Conservation (phyloP, 1,284 basidiomycete species). For the Ganoderma lingzhi region DNA sequence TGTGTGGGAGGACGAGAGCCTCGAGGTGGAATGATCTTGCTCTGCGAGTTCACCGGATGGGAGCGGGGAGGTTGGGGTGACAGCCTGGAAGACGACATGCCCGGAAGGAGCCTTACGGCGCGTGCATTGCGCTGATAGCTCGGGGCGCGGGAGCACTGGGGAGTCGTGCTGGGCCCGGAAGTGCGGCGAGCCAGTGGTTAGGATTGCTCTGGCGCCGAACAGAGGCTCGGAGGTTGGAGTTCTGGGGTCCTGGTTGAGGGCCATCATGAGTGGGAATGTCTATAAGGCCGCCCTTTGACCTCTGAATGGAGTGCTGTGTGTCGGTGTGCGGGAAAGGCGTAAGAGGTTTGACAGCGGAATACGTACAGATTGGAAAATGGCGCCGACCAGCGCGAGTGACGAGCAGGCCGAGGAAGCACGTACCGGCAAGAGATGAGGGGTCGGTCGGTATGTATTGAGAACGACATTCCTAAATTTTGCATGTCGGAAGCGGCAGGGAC, state of each 20-base stretch:
- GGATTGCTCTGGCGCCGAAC: background rate
- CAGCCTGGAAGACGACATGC: constrained; percentile 8
- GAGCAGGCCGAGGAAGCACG: constrained; percentile 1
- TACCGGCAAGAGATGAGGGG: background rate
- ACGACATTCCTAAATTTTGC: background rate
- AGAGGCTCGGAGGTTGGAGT: background rate
- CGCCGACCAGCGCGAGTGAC: background rate
- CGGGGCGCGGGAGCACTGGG: background rate
- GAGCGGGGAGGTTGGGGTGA: background rate
- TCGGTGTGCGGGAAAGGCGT: background rate
- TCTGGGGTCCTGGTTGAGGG: constrained; percentile 9
- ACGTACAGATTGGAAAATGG: constrained; percentile 2
- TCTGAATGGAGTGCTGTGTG: background rate
- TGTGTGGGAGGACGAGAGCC: constrained; percentile 16
- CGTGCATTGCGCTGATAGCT: constrained; percentile 3
- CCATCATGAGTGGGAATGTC: background rate
- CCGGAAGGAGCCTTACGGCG: background rate
- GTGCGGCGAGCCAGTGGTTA: constrained; percentile 1
- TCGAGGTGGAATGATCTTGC: constrained; percentile 11
- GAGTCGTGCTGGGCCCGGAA: background rate
- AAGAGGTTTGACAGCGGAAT: background rate
- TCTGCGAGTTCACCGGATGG: constrained; percentile 5
- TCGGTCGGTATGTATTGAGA: background rate
- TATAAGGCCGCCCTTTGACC: background rate
- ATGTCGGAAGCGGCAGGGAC: background rate